Conservation (phyloP, 73 alveolate genomes). For the Tetrahymena borealis region DNA sequence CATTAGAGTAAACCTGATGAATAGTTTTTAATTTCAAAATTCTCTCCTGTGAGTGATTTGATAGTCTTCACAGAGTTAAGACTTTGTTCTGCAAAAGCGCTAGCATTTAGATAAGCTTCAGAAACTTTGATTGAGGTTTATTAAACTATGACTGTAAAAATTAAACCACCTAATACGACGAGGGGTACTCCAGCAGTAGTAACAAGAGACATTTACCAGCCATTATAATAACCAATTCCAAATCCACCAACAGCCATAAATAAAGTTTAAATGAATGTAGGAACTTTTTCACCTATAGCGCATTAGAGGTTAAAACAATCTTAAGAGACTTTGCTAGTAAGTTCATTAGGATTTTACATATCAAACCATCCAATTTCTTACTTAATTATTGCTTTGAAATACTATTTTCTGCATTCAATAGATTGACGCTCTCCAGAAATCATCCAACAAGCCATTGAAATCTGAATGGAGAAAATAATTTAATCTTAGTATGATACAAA, state of each 20-base stretch:
- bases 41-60: constrained; percentile 3
- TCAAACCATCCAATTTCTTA: constrained; percentile 80
- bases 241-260: constrained; percentile 50
- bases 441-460: constrained; percentile 35
- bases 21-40: background rate
- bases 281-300: constrained; percentile 72
- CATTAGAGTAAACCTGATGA: background rate
- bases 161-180: constrained; percentile 11
- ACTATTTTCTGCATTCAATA: constrained; percentile 39
- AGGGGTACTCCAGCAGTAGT: constrained; percentile 42
- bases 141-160: constrained; percentile 20
- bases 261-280: constrained; percentile 46
- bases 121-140: constrained; percentile 32
- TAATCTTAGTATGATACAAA: no score
- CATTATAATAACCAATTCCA: constrained; percentile 42
- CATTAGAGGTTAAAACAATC: constrained; percentile 58
- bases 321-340: constrained; percentile 48
- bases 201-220: constrained; percentile 50
- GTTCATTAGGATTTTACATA: constrained; percentile 52
- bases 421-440: constrained; percentile 32
- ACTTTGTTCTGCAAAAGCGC: constrained; percentile 77
- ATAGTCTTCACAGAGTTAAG: constrained; percentile 66
- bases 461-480: background rate
- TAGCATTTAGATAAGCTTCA: constrained; percentile 60
- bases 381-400: constrained; percentile 52